Conservation (phyloP, 345 rosid species). For the Hevea brasiliensis region DNA sequence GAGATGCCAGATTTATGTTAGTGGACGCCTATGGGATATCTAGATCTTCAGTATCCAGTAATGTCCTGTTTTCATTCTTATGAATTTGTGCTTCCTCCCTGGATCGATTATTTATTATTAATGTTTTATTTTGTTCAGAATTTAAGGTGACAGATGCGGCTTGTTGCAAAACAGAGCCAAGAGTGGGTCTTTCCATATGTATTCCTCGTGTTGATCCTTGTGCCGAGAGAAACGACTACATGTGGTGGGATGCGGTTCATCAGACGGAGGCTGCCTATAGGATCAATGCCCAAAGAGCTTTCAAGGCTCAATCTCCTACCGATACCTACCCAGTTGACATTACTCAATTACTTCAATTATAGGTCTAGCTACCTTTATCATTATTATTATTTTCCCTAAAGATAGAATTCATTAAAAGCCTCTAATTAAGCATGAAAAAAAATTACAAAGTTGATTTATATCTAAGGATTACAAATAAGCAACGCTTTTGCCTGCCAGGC, state of each 20-base stretch:
- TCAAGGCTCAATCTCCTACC: conserved; percentile 4
- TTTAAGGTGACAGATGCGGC: conserved; percentile 7
- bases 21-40: conserved; percentile 15
- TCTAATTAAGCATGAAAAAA: too few species aligned
- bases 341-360: not conserved
- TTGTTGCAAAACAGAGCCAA: not conserved
- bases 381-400: too few species aligned
- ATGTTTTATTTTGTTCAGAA: not conserved
- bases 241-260: conserved; percentile 19
- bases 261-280: conserved; percentile 4
- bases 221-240: not conserved
- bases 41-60: not conserved
- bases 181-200: not conserved
- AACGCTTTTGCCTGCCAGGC: too few species aligned
- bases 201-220: not conserved
- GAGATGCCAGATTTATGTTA: conserved; percentile 33
- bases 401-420: too few species aligned
- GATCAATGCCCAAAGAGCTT: conserved; percentile 20
- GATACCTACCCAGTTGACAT: conserved; percentile 14
- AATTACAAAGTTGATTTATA: too few species aligned
- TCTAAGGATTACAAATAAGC: too few species aligned
- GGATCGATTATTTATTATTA: too few species aligned
- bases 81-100: too few species aligned
- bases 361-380: too few species aligned
- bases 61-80: too few species aligned